These are phyloP conservation scores for Pythium myriotylum DNA, from an alignment of 352 stramenopile genomes.

Conservation along the genomic window DNA sequence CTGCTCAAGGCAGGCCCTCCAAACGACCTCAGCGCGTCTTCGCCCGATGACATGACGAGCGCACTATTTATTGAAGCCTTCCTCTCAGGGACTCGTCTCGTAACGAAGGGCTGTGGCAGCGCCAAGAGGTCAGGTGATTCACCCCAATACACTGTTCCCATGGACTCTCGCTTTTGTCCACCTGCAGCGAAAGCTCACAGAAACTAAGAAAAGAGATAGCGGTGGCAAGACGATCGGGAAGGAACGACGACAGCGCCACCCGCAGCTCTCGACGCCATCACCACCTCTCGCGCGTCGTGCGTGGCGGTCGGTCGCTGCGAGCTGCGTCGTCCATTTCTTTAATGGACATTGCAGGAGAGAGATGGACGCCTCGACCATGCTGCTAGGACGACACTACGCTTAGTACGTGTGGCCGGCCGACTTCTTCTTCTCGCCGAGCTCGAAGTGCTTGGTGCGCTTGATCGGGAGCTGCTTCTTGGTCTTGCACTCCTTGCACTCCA, in stretches of 20 bases:
- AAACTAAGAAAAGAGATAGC: background rate
- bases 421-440: conserved; percentile 99
- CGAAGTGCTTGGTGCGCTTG: conserved; percentile 99
- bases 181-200: background rate
- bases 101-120: background rate
- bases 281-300: conserved; percentile 11
- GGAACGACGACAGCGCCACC: conserved; percentile 26
- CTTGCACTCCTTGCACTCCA: conserved; percentile 99
- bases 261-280: conserved; percentile 15
- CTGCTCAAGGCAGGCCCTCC: no score
- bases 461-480: conserved; percentile 98
- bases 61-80: conserved; percentile 8
- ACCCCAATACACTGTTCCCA: no score
- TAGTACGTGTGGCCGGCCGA: conserved; percentile 97
- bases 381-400: conserved; percentile 33
- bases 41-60: background rate
- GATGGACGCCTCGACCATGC: conserved; percentile 32
- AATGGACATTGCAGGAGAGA: conserved; percentile 41
- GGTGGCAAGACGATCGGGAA: conserved; percentile 8
- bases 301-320: conserved; percentile 11
- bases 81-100: background rate
- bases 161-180: background rate
- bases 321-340: conserved; percentile 35
- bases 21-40: no score
- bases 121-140: no score